phyloP scores from a whole-genome alignment of 2,329 filamentous ascomycete genomes.

The Neonectria neomacrospora region DNA sequence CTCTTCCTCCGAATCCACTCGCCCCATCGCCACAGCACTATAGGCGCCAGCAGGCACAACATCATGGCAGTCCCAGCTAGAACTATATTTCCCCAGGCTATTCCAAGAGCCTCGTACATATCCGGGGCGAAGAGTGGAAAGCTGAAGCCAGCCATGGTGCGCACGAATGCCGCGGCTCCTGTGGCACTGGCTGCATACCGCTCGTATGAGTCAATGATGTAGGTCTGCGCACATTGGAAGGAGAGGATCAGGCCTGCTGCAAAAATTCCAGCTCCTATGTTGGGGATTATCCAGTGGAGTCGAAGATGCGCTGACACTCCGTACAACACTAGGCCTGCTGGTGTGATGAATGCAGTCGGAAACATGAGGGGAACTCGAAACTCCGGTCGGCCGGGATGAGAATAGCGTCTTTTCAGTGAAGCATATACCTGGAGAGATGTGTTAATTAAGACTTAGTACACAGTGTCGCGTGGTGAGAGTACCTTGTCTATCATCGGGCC shows the following conservation, averaged over 20 bases:
- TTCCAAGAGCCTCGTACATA: slow-evolving; percentile 54
- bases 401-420: slow-evolving; percentile 40
- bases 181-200: slow-evolving; percentile 54
- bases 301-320: slow-evolving; percentile 56
- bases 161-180: slow-evolving; percentile 65
- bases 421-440: slow-evolving; percentile 40
- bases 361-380: slow-evolving; percentile 51
- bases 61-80: slow-evolving; percentile 46
- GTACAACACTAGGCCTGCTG: slow-evolving; percentile 61
- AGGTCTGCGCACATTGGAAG: slow-evolving; percentile 69
- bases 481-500: slow-evolving; percentile 52
- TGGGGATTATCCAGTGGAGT: slow-evolving; percentile 64
- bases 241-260: slow-evolving; percentile 64
- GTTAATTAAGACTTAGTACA: not conserved
- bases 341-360: slow-evolving; percentile 54
- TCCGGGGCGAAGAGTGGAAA: slow-evolving; percentile 68
- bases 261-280: slow-evolving; percentile 62
- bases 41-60: slow-evolving; percentile 33
- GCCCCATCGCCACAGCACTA: slow-evolving; percentile 36
- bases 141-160: slow-evolving; percentile 65
- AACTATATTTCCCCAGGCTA: slow-evolving; percentile 56
- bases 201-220: slow-evolving; percentile 65
- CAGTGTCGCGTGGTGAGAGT: not conserved
- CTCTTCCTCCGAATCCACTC: slow-evolving; percentile 37
- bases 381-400: slow-evolving; percentile 47